phyloP scores from a whole-genome alignment of 192 early-diverging fungal species.

The Rhizophlyctis rosea region DNA sequence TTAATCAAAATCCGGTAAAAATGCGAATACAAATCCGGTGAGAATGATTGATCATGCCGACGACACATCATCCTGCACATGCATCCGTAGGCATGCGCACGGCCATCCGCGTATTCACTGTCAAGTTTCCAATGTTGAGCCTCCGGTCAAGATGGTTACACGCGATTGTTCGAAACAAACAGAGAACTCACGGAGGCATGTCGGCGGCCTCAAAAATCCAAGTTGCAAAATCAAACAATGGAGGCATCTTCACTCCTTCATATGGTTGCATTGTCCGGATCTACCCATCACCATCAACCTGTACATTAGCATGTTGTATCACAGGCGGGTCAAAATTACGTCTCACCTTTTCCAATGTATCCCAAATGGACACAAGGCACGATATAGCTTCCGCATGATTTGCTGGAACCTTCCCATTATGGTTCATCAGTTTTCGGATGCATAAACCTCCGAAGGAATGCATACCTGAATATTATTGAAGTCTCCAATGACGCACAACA shows the following conservation, averaged over 20 bases:
- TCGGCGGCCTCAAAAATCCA: constrained; percentile 77
- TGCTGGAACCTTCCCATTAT: constrained; percentile 35
- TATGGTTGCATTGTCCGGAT: constrained; percentile 58
- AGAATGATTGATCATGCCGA: constrained; percentile 63
- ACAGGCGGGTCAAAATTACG: no score
- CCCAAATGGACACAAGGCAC: constrained; percentile 66
- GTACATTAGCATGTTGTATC: neutral
- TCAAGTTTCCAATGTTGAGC: constrained; percentile 5
- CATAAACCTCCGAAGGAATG: neutral
- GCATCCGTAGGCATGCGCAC: constrained; percentile 62
- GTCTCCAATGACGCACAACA: constrained; percentile 73
- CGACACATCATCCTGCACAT: constrained; percentile 77
- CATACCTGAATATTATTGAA: constrained; percentile 64
- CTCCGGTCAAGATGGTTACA: neutral
- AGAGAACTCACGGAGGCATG: constrained; percentile 47
- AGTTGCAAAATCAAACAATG: constrained; percentile 69
- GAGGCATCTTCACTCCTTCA: constrained; percentile 53
- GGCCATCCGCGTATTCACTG: constrained; percentile 62
- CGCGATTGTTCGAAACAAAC: neutral
- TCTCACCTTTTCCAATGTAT: constrained; percentile 53
- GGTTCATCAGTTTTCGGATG: constrained; percentile 2
- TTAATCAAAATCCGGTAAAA: constrained; percentile 71
- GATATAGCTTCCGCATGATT: constrained; percentile 64
- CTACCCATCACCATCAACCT: constrained; percentile 21
- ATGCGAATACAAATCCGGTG: constrained; percentile 54